phyloP scores from a whole-genome alignment of 2,329 filamentous ascomycete species.

The Arachnomyces sp. region DNA sequence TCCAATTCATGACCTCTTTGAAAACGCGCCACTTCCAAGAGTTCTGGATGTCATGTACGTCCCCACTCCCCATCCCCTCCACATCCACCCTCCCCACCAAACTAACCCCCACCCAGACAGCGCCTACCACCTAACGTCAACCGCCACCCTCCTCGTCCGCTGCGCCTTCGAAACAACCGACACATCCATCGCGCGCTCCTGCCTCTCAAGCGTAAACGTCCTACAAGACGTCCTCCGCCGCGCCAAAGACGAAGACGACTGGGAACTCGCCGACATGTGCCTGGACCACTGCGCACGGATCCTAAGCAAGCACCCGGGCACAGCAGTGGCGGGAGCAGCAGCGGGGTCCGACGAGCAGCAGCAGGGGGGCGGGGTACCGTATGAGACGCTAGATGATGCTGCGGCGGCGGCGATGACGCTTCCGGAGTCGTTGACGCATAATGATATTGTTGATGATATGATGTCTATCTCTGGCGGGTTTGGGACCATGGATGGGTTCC shows the following conservation, averaged over 20 bases:
- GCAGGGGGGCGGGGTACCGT: background rate
- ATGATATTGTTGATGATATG: conserved; percentile 39
- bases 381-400: background rate
- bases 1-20: conserved; percentile 42
- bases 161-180: conserved; percentile 46
- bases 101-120: conserved; percentile 27
- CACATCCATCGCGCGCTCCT: conserved; percentile 36
- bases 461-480: conserved; percentile 39
- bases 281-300: conserved; percentile 42
- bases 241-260: conserved; percentile 43
- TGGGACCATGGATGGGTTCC: conserved; percentile 38
- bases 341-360: conserved; percentile 12
- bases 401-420: conserved; percentile 30
- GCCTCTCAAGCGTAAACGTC: conserved; percentile 40
- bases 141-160: conserved; percentile 45
- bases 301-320: conserved; percentile 32
- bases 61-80: conserved; percentile 2
- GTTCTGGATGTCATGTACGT: conserved; percentile 44
- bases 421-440: conserved; percentile 37
- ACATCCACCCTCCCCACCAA: background rate
- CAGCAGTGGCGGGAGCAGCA: conserved; percentile 9
- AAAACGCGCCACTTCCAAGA: conserved; percentile 41
- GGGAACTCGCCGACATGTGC: conserved; percentile 49
- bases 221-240: conserved; percentile 41
- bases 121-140: conserved; percentile 46